A percentile compares a stretch with the other conserved stretches of the same genome.
Conservation (phyloP, 2,329 filamentous ascomycete genomes). For the Chrysoporthe cubensis region DNA sequence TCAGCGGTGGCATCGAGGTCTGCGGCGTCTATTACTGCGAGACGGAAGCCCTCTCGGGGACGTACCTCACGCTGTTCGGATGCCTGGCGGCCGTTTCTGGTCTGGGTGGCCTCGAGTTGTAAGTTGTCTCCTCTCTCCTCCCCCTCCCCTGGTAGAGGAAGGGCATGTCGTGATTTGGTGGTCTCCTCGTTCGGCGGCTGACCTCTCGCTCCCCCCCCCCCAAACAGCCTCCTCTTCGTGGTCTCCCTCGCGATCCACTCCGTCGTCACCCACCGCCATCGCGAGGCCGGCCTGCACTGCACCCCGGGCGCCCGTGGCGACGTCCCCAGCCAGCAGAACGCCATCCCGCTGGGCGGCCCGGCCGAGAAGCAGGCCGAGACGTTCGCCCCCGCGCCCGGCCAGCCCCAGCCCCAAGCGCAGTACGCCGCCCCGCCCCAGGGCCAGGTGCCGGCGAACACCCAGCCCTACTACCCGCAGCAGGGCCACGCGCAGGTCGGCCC, state of each 20-base stretch:
- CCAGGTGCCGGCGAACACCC: slow-evolving; percentile 22
- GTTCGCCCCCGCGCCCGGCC: background rate
- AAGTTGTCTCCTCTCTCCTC: slow-evolving; percentile 32
- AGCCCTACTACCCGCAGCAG: slow-evolving; percentile 27
- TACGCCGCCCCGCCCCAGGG: slow-evolving; percentile 21
- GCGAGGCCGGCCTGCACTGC: slow-evolving; percentile 46
- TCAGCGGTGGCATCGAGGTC: slow-evolving; percentile 30
- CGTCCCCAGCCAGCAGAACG: slow-evolving; percentile 8
- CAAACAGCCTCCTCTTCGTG: slow-evolving; percentile 47
- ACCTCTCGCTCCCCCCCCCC: background rate
- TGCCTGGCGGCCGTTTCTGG: slow-evolving; percentile 43
- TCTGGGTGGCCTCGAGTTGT: slow-evolving; percentile 50
- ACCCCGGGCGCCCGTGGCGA: slow-evolving; percentile 33
- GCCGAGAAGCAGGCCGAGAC: slow-evolving; percentile 29
- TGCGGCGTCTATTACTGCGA: slow-evolving; percentile 34
- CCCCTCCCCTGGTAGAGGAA: background rate
- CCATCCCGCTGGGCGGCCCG: slow-evolving; percentile 27
- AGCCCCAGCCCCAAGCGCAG: slow-evolving; percentile 28
- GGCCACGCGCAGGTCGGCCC: background rate
- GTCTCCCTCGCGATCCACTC: slow-evolving; percentile 46
- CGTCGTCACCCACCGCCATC: slow-evolving; percentile 49
- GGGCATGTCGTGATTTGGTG: background rate
- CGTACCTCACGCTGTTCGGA: slow-evolving; percentile 28
- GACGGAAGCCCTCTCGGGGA: slow-evolving; percentile 32
- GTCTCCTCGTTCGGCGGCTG: background rate